Percentiles rank a stretch among this genome's conserved stretches.
These are phyloP conservation scores for Torulaspora microellipsoides DNA, from an alignment of 805 yeast genomes.

Conservation along the genomic window DNA sequence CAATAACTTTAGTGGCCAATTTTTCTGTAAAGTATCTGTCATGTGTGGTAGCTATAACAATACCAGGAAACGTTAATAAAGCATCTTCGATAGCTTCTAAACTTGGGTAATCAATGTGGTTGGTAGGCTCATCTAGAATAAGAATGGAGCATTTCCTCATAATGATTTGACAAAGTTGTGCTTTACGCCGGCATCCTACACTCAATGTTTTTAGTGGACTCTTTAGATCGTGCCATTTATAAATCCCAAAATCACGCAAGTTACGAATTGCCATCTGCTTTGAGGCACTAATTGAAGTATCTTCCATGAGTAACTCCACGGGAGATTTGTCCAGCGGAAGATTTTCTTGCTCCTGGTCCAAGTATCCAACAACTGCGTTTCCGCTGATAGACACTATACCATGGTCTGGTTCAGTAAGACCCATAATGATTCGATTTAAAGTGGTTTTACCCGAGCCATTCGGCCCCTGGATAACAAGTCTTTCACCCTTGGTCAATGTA, in stretches of 20 bases:
- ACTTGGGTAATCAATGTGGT: constrained; percentile 19
- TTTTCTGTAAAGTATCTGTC: constrained; percentile 18
- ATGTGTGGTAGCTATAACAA: constrained; percentile 17
- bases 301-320: constrained; percentile 11
- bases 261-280: constrained; percentile 16
- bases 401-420: constrained; percentile 13
- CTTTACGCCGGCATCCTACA: constrained; percentile 19
- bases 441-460: constrained; percentile 25
- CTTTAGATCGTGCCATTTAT: constrained; percentile 17
- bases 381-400: constrained; percentile 16
- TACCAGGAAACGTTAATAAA: constrained; percentile 15
- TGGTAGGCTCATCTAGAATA: constrained; percentile 18
- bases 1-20: constrained; percentile 13
- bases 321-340: constrained; percentile 17
- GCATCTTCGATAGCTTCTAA: constrained; percentile 17
- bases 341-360: constrained; percentile 19
- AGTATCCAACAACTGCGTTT: constrained; percentile 15
- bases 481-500: constrained; percentile 13
- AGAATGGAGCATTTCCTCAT: constrained; percentile 17
- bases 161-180: constrained; percentile 18
- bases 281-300: constrained; percentile 10
- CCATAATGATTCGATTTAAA: constrained; percentile 15
- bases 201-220: constrained; percentile 14
- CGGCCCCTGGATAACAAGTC: constrained; percentile 18
- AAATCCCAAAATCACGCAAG: constrained; percentile 15